Evolutionary conservation across 225 moss, liverwort and hornwort species (phyloP).

Genomic region (Pseudisothecium myosuroides): DNA sequence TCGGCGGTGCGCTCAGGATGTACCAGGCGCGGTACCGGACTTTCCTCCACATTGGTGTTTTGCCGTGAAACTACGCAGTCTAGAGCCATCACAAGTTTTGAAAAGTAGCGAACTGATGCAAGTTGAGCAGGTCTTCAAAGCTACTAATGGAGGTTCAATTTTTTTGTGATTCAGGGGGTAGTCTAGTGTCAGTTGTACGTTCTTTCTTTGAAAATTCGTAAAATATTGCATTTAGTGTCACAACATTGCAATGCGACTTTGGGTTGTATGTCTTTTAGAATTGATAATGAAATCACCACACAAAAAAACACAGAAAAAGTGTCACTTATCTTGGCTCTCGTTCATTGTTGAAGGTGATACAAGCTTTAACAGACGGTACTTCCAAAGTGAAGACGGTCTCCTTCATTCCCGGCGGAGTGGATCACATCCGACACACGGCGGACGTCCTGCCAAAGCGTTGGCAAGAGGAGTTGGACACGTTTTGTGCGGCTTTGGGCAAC

Average conservation of each 20-base stretch:
- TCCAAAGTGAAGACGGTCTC: slow-evolving; percentile 5
- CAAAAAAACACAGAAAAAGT: background rate
- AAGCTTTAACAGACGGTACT: background rate
- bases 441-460: background rate
- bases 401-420: slow-evolving; percentile 12
- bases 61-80: background rate
- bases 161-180: background rate
- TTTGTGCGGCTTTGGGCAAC: background rate
- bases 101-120: background rate
- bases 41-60: background rate
- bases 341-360: background rate
- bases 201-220: background rate
- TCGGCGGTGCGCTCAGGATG: no score
- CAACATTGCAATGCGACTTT: background rate
- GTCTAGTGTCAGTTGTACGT: background rate
- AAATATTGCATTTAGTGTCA: background rate
- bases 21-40: background rate
- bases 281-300: background rate
- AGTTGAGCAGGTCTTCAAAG: background rate
- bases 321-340: background rate
- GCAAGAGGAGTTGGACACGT: slow-evolving; percentile 7
- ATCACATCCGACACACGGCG: background rate
- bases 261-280: background rate
- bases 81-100: background rate
- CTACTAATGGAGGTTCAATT: background rate